phyloP scores from a whole-genome alignment of 139 green algal species.

The Zygnema circumcarinatum region DNA sequence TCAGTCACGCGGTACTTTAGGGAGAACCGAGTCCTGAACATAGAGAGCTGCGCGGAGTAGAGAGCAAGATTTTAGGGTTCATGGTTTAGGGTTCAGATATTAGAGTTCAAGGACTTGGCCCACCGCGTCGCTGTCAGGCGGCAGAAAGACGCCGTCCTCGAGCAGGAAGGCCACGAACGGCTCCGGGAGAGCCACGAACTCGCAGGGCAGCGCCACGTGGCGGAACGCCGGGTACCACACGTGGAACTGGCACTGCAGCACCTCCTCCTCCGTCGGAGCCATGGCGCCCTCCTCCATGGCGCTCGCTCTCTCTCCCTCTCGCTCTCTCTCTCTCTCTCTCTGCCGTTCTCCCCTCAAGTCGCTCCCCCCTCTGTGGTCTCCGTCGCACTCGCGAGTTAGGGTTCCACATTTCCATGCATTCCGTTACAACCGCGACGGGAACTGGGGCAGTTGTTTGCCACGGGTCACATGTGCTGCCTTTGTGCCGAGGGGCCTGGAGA shows the following conservation, averaged over 20 bases:
- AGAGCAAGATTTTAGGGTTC: background rate
- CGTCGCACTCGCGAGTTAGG: too few relatives aligned
- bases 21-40: background rate
- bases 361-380: slow-evolving; percentile 3
- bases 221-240: slow-evolving; percentile 46
- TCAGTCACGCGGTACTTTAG: background rate
- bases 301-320: too few relatives aligned
- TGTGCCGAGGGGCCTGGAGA: too few relatives aligned
- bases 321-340: too few relatives aligned
- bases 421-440: too few relatives aligned
- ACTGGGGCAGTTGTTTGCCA: too few relatives aligned
- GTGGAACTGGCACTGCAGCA: slow-evolving; percentile 52
- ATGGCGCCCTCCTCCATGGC: slow-evolving; percentile 19
- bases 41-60: background rate
- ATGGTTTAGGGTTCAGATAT: too few relatives aligned
- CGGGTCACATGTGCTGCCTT: too few relatives aligned
- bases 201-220: slow-evolving; percentile 17
- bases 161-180: slow-evolving; percentile 43
- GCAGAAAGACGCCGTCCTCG: slow-evolving; percentile 50
- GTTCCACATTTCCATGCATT: too few relatives aligned
- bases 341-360: background rate
- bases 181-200: slow-evolving; percentile 40
- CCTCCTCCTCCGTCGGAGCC: slow-evolving; percentile 28
- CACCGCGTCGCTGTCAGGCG: slow-evolving; percentile 39
- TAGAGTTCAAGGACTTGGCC: background rate